Evolutionary conservation across 306 rosid species (phyloP).

Genomic region (Casuarina cunninghamiana): DNA sequence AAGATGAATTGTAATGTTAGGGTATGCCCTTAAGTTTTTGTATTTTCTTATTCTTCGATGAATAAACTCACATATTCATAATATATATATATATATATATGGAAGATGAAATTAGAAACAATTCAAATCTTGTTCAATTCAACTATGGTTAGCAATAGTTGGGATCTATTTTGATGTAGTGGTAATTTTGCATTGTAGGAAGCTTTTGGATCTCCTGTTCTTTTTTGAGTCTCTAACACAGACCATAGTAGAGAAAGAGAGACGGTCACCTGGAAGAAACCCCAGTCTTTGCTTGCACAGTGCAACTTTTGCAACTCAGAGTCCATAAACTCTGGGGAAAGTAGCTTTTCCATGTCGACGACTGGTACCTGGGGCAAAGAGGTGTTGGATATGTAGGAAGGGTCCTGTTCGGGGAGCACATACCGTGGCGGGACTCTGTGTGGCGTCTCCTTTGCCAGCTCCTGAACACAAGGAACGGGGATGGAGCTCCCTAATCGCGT

Average conservation of each 20-base stretch:
- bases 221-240: too few relatives aligned
- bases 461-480: constrained; percentile 33
- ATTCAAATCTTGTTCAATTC: too few relatives aligned
- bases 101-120: too few relatives aligned
- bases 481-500: background rate
- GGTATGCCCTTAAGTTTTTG: too few relatives aligned
- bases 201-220: too few relatives aligned
- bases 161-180: too few relatives aligned
- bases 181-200: too few relatives aligned
- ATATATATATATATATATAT: too few relatives aligned
- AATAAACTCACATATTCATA: too few relatives aligned
- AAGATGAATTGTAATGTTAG: too few relatives aligned
- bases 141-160: too few relatives aligned
- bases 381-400: constrained; percentile 10
- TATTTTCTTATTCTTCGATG: too few relatives aligned
- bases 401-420: constrained; percentile 38
- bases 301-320: constrained; percentile 41
- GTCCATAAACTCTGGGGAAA: constrained; percentile 17
- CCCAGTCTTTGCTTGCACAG: constrained; percentile 51
- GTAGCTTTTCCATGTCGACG: constrained; percentile 41
- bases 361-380: constrained; percentile 38
- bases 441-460: constrained; percentile 25
- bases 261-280: constrained; percentile 47
- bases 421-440: constrained; percentile 40
- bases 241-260: background rate